A percentile compares a stretch with the other conserved stretches of the same genome.
Conservation (phyloP, 345 rosid species). For the Sonneratia caseolaris region DNA sequence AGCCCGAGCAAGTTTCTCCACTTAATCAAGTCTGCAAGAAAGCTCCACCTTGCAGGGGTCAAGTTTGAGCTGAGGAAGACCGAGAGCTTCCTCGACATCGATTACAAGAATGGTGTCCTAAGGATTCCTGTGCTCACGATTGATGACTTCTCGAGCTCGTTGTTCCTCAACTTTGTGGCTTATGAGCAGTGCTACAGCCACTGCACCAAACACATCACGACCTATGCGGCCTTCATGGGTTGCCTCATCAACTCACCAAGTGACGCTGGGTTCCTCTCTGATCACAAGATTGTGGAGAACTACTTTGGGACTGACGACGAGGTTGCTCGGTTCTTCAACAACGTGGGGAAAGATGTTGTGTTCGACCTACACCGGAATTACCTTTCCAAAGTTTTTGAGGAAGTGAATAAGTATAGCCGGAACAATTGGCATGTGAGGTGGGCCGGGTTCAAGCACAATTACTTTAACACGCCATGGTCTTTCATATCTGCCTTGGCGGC, state of each 20-base stretch:
- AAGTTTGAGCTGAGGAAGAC: slow-evolving; percentile 22
- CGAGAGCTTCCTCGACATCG: slow-evolving; percentile 39
- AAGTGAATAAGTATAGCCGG: slow-evolving; percentile 36
- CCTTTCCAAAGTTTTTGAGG: slow-evolving; percentile 28
- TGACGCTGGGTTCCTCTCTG: slow-evolving; percentile 39
- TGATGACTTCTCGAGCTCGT: slow-evolving; percentile 29
- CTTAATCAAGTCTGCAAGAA: slow-evolving; percentile 24
- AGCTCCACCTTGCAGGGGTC: slow-evolving; percentile 40
- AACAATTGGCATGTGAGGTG: slow-evolving; percentile 40
- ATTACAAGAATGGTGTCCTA: slow-evolving; percentile 29
- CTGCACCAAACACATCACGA: slow-evolving; percentile 32
- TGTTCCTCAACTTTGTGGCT: slow-evolving; percentile 41
- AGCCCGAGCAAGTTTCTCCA: slow-evolving; percentile 11
- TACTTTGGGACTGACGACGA: slow-evolving; percentile 43
- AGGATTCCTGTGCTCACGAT: slow-evolving; percentile 35
- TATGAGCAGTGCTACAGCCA: slow-evolving; percentile 44
- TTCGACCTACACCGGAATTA: slow-evolving; percentile 33
- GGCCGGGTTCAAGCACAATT: slow-evolving; percentile 41
- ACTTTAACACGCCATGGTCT: slow-evolving; percentile 55
- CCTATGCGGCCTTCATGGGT: slow-evolving; percentile 43
- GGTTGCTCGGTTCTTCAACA: slow-evolving; percentile 34
- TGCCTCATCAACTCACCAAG: slow-evolving; percentile 41
- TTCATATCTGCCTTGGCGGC: slow-evolving; percentile 48
- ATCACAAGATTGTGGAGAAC: slow-evolving; percentile 38
- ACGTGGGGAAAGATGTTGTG: slow-evolving; percentile 37